Percentiles rank a stretch among this genome's conserved stretches.
phyloP scores from a whole-genome alignment of 495 filamentous ascomycete species.

The Aspergillus affinis region DNA sequence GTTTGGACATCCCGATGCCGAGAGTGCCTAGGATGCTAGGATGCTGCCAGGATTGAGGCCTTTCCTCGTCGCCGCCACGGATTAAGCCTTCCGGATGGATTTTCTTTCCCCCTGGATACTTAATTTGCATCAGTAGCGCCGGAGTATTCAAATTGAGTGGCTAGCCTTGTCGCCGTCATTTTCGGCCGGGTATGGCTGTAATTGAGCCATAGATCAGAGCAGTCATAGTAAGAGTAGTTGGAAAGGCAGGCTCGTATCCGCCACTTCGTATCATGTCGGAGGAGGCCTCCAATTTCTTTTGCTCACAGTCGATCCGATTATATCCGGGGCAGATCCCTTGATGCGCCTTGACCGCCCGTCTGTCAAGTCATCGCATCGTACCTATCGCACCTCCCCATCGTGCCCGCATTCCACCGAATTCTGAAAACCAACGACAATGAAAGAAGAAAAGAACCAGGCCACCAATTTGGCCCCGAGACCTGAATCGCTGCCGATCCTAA shows the following conservation, averaged over 20 bases:
- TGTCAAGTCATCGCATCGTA: no score
- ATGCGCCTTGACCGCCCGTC: background rate
- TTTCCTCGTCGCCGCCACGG: background rate
- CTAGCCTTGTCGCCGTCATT: no score
- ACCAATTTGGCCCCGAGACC: background rate
- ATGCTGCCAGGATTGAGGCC: background rate
- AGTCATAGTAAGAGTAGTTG: no score
- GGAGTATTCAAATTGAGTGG: no score
- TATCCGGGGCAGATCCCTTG: background rate
- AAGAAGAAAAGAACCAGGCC: background rate
- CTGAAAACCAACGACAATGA: background rate
- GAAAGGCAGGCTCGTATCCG: background rate
- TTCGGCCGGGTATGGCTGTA: no score
- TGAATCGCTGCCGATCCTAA: conserved; percentile 38
- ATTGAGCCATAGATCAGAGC: no score
- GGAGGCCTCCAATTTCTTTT: background rate
- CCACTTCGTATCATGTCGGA: background rate
- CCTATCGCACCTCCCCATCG: no score
- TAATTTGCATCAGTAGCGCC: background rate
- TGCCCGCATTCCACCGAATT: background rate
- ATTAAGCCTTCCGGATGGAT: background rate
- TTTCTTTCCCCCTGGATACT: background rate
- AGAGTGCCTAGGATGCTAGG: background rate
- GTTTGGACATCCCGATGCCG: background rate
- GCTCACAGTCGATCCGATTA: background rate